These are phyloP conservation scores for Penicillium capsulatum DNA, from an alignment of 2,329 filamentous ascomycete species.

Conservation along the genomic window DNA sequence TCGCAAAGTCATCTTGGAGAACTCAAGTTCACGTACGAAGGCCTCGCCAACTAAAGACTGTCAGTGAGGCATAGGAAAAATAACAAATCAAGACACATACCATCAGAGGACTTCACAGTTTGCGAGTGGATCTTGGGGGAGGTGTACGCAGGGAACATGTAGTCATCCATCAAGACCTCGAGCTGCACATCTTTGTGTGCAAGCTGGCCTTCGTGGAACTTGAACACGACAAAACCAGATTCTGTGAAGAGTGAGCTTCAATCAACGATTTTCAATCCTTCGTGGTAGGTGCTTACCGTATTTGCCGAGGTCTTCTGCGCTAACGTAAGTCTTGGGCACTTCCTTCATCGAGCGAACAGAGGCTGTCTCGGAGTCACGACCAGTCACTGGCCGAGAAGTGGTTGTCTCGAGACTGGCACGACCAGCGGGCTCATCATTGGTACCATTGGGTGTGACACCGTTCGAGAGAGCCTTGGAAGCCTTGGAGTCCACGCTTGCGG, in stretches of 20 bases:
- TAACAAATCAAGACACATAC: conserved; percentile 34
- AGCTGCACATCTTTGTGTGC: conserved; percentile 70
- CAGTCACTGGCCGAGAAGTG: conserved; percentile 36
- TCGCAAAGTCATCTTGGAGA: conserved; percentile 85
- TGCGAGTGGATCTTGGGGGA: conserved; percentile 70
- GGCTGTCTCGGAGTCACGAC: conserved; percentile 46
- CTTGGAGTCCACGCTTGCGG: conserved; percentile 26
- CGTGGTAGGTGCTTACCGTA: conserved; percentile 54
- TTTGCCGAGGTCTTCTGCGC: conserved; percentile 72
- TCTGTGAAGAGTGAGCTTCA: conserved; percentile 53
- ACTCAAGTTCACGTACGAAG: conserved; percentile 94
- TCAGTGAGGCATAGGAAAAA: conserved; percentile 17
- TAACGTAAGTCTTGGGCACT: conserved; percentile 71
- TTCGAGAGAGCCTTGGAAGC: conserved; percentile 14
- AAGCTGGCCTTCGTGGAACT: conserved; percentile 84
- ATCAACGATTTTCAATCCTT: background rate
- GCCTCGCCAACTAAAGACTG: conserved; percentile 67
- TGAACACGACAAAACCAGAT: conserved; percentile 90
- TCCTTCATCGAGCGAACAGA: conserved; percentile 48
- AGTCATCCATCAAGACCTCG: conserved; percentile 90
- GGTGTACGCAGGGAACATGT: conserved; percentile 82
- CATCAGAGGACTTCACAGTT: conserved; percentile 76
- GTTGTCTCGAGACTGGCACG: conserved; percentile 31
- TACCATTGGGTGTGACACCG: conserved; percentile 22
- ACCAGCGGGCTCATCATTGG: conserved; percentile 39